Conservation (phyloP, 2,329 filamentous ascomycete genomes). For the Botrytis medusae region DNA sequence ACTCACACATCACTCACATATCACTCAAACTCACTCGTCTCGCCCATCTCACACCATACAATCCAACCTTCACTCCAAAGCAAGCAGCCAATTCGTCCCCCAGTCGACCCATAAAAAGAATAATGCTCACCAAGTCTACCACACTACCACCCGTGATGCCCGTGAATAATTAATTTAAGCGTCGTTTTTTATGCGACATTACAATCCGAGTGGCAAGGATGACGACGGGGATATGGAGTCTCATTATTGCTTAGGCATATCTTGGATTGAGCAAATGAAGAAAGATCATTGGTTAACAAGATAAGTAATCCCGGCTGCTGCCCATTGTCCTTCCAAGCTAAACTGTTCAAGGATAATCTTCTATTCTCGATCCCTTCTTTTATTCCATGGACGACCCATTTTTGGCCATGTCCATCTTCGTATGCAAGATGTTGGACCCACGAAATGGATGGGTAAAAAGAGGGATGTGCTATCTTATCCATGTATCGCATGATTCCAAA, state of each 20-base stretch:
- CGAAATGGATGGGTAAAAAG: background rate
- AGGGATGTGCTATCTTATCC: background rate
- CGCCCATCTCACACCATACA: background rate
- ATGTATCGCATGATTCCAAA: conserved; percentile 17
- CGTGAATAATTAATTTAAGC: conserved; percentile 11
- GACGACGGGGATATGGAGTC: background rate
- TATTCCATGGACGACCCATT: conserved; percentile 8
- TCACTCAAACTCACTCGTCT: background rate
- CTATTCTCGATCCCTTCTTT: conserved; percentile 17
- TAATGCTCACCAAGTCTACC: conserved; percentile 3
- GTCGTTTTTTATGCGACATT: conserved; percentile 10
- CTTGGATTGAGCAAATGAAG: background rate
- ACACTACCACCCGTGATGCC: conserved; percentile 11
- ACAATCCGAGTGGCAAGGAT: conserved; percentile 7
- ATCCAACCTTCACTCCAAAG: background rate
- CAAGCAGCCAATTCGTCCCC: background rate
- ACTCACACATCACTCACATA: background rate
- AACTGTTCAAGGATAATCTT: background rate
- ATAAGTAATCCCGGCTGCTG: background rate
- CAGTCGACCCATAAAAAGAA: background rate
- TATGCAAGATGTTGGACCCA: conserved; percentile 14
- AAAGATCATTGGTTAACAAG: conserved; percentile 1
- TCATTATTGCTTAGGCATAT: conserved; percentile 8
- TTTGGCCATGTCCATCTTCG: conserved; percentile 9
- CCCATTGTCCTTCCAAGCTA: background rate